A percentile compares a stretch with the other conserved stretches of the same genome.
These are phyloP conservation scores for Dioscorea zingiberensis DNA, from an alignment of 106 monocot species.

Conservation along the genomic window DNA sequence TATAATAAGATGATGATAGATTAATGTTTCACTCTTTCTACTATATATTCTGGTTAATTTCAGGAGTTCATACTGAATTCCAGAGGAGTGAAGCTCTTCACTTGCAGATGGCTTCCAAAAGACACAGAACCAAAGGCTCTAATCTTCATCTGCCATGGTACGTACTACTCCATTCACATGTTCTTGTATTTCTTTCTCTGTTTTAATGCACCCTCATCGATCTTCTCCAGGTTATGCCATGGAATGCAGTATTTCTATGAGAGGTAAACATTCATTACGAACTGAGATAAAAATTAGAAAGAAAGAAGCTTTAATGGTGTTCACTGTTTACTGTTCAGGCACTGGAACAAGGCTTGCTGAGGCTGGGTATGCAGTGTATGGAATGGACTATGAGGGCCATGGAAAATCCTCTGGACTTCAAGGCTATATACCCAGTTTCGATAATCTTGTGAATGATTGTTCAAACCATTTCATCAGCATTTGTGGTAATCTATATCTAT, in stretches of 20 bases:
- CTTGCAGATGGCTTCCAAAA: conserved; percentile 59
- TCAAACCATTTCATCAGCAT: conserved; percentile 31
- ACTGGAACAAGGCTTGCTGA: conserved; percentile 36
- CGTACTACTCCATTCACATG: not conserved
- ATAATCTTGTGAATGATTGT: conserved; percentile 43
- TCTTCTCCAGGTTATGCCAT: conserved; percentile 44
- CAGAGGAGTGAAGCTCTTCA: conserved; percentile 47
- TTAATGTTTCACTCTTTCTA: too few species aligned
- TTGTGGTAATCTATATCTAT: too few species aligned
- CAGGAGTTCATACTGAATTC: conserved; percentile 48
- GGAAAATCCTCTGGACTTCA: conserved; percentile 69
- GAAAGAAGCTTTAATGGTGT: too few species aligned
- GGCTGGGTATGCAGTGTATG: conserved; percentile 59
- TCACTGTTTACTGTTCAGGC: conserved; percentile 21
- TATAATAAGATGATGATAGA: too few species aligned
- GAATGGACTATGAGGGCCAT: conserved; percentile 69
- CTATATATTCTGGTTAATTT: too few species aligned
- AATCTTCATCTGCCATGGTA: conserved; percentile 75
- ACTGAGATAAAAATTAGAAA: too few species aligned
- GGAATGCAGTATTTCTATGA: conserved; percentile 77
- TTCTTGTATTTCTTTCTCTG: not conserved
- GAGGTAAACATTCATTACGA: conserved; percentile 50
- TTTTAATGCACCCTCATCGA: not conserved
- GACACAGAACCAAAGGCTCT: conserved; percentile 49
- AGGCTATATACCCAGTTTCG: conserved; percentile 52